Conservation (phyloP, 768 basidiomycete genomes). For the Phlebiopsis flavidoalba region DNA sequence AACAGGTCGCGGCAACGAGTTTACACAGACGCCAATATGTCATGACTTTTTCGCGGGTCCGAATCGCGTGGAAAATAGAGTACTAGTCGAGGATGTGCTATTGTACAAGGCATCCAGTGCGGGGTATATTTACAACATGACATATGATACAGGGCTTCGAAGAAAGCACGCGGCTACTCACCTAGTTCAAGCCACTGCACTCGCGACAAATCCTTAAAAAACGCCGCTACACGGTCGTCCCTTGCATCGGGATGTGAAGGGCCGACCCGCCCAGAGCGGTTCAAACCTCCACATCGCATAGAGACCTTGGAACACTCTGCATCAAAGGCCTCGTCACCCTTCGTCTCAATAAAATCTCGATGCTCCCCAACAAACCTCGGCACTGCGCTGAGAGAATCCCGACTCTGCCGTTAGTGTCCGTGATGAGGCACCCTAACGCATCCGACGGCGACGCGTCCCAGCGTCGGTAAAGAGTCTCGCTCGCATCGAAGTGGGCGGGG, state of each 20-base stretch:
- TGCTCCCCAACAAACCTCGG: not conserved
- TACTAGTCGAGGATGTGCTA: not conserved
- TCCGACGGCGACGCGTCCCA: constrained; percentile 5
- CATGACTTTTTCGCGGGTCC: not conserved
- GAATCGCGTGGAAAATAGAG: not conserved
- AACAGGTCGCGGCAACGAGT: not conserved
- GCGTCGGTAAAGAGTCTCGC: constrained; percentile 9
- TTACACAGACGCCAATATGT: not conserved
- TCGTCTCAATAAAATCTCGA: not conserved
- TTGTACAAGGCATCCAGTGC: not conserved
- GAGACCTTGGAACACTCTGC: constrained; percentile 48
- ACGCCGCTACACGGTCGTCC: constrained; percentile 23
- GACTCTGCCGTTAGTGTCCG: too few species aligned
- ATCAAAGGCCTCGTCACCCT: constrained; percentile 35
- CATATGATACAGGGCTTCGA: not conserved
- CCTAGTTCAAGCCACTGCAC: not conserved
- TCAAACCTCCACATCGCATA: constrained; percentile 55
- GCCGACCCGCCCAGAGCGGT: constrained; percentile 16
- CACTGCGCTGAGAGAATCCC: not conserved
- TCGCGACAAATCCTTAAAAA: constrained; percentile 30
- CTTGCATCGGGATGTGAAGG: constrained; percentile 8
- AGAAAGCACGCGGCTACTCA: not conserved
- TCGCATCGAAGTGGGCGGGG: constrained; percentile 2
- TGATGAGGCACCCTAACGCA: constrained; percentile 7
- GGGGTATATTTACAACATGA: not conserved